Evolutionary conservation across 2,329 filamentous ascomycete genomes (phyloP).

Genomic region (Reticulascus tulasneorum): DNA sequence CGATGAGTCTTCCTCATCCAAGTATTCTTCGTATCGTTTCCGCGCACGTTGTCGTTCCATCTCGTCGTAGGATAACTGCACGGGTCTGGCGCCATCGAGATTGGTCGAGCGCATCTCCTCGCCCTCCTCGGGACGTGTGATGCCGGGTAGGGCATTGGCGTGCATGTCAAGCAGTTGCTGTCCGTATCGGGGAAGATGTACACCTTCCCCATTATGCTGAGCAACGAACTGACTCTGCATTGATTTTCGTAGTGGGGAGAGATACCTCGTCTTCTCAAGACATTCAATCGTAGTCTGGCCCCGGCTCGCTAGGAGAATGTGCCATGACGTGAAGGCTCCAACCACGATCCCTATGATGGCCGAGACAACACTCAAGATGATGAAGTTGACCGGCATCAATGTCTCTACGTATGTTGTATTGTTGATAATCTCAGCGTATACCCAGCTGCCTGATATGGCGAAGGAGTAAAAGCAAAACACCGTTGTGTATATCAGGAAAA

Average conservation of each 20-base stretch:
- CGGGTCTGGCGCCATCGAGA: constrained; percentile 30
- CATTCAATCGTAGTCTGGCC: constrained; percentile 95
- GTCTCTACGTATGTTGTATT: constrained; percentile 69
- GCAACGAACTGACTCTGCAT: constrained; percentile 62
- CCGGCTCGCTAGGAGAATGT: constrained; percentile 72
- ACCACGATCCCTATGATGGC: constrained; percentile 91
- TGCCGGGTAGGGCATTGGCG: constrained; percentile 73
- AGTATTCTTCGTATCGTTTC: constrained; percentile 64
- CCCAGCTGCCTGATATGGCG: constrained; percentile 72
- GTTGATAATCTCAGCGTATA: constrained; percentile 76
- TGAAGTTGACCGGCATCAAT: constrained; percentile 83
- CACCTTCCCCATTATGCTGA: constrained; percentile 46
- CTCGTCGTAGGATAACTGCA: constrained; percentile 50
- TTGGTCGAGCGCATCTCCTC: constrained; percentile 47
- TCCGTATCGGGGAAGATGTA: constrained; percentile 55
- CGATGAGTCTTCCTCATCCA: constrained; percentile 84
- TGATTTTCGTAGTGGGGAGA: constrained; percentile 70
- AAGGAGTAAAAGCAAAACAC: constrained; percentile 83
- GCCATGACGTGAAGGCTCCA: constrained; percentile 86
- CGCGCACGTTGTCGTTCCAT: constrained; percentile 51
- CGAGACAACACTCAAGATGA: constrained; percentile 79
- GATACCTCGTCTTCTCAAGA: constrained; percentile 90
- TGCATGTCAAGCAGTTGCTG: constrained; percentile 79
- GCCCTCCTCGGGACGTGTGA: constrained; percentile 78
- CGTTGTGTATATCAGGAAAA: constrained; percentile 87